A percentile compares a stretch with the other conserved stretches of the same genome.
Evolutionary conservation across 345 rosid species (phyloP).

Genomic region (Salix arbutifolia): DNA sequence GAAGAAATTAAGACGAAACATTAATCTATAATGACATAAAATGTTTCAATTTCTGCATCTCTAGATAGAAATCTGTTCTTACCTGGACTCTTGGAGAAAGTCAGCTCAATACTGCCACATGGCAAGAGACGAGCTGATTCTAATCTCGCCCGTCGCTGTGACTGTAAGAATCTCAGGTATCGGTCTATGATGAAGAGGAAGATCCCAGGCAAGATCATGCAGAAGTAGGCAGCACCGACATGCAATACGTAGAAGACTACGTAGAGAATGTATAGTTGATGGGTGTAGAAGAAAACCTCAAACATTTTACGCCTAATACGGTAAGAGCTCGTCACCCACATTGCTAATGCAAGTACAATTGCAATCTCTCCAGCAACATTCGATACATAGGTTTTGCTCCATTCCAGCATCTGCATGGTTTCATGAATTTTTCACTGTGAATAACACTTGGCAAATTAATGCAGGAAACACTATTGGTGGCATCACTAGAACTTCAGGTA

Average conservation of each 20-base stretch:
- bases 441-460: neutral
- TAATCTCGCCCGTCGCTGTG: conserved; percentile 34
- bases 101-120: conserved; percentile 43
- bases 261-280: conserved; percentile 26
- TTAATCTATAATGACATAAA: neutral
- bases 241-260: conserved; percentile 56
- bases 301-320: conserved; percentile 45
- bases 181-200: conserved; percentile 67
- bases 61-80: neutral
- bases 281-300: conserved; percentile 45
- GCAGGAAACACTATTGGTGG: neutral
- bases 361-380: conserved; percentile 61
- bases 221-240: conserved; percentile 49
- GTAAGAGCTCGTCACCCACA: conserved; percentile 58
- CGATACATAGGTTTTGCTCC: conserved; percentile 47
- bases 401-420: conserved; percentile 40
- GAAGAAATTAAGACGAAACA: neutral
- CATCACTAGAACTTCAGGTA: neutral
- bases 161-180: conserved; percentile 59
- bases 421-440: neutral
- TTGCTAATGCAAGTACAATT: conserved; percentile 37
- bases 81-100: conserved; percentile 53
- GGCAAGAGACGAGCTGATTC: conserved; percentile 54
- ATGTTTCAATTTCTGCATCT: neutral
- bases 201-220: conserved; percentile 56